Conservation (phyloP, 768 basidiomycete species). For the Naganishia vaughanmartiniae region DNA sequence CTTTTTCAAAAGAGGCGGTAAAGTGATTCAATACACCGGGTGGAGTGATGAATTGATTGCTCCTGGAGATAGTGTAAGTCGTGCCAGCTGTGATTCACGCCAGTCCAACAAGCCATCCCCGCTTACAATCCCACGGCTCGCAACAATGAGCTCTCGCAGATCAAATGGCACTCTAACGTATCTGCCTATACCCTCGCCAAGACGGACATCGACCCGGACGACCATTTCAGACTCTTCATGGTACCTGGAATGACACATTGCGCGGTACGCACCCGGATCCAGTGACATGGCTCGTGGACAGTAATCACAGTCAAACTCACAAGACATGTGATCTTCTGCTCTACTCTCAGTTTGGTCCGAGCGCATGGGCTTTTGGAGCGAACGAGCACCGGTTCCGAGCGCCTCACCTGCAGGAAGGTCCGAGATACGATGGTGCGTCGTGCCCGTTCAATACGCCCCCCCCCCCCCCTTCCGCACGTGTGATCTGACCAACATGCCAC, state of each 20-base stretch:
- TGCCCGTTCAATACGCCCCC: too few relatives aligned
- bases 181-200: constrained; percentile 1
- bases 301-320: too few relatives aligned
- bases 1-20: background rate
- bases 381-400: constrained; percentile 18
- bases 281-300: too few relatives aligned
- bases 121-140: too few relatives aligned
- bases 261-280: background rate
- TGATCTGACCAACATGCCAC: background rate
- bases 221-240: constrained; percentile 11
- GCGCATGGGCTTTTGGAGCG: constrained; percentile 9
- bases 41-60: constrained; percentile 12
- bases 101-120: too few relatives aligned
- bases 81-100: too few relatives aligned
- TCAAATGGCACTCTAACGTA: constrained; percentile 18
- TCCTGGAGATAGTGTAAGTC: background rate
- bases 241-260: constrained; percentile 20
- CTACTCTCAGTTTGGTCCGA: background rate
- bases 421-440: constrained; percentile 3
- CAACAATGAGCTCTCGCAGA: background rate
- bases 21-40: constrained; percentile 13
- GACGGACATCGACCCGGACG: constrained; percentile 1
- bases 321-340: too few relatives aligned
- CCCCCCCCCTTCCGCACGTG: background rate
- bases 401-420: constrained; percentile 4